phyloP scores from a whole-genome alignment of 1,284 basidiomycete species.

The Xanthoconium separans region DNA sequence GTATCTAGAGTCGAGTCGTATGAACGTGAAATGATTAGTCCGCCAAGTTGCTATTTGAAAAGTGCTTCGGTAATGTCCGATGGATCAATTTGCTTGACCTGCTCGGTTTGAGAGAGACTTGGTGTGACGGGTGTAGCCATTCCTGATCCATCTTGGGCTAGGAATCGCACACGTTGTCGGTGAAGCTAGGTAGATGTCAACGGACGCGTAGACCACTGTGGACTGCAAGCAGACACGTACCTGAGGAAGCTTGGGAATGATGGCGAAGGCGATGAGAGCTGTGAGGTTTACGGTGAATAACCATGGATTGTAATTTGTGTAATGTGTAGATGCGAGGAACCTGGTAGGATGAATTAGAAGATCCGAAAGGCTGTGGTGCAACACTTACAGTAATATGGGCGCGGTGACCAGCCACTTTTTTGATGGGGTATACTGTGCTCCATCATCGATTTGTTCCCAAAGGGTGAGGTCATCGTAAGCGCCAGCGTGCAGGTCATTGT shows the following conservation, averaged over 20 bases:
- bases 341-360: slow-evolving; percentile 40
- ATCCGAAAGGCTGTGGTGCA: not conserved
- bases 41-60: slow-evolving; percentile 29
- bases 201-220: slow-evolving; percentile 6
- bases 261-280: slow-evolving; percentile 72
- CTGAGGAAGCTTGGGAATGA: slow-evolving; percentile 96
- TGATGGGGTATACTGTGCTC: slow-evolving; percentile 96
- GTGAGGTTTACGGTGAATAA: slow-evolving; percentile 91
- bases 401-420: slow-evolving; percentile 97
- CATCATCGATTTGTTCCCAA: slow-evolving; percentile 99
- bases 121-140: slow-evolving; percentile 63
- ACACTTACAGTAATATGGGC: slow-evolving; percentile 84
- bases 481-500: slow-evolving; percentile 82
- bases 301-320: slow-evolving; percentile 93
- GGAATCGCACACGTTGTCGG: slow-evolving; percentile 74
- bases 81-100: slow-evolving; percentile 19
- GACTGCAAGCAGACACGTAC: slow-evolving; percentile 39
- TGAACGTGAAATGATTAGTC: slow-evolving; percentile 8
- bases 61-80: slow-evolving; percentile 37
- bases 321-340: slow-evolving; percentile 97
- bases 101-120: slow-evolving; percentile 42
- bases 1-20: slow-evolving; percentile 20
- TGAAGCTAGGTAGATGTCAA: slow-evolving; percentile 55
- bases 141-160: slow-evolving; percentile 60
- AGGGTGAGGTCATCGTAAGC: slow-evolving; percentile 97